Percentiles rank a stretch among this genome's conserved stretches.
Conservation (phyloP, 1,139 yeast species). For the Arxiozyma bovina region DNA sequence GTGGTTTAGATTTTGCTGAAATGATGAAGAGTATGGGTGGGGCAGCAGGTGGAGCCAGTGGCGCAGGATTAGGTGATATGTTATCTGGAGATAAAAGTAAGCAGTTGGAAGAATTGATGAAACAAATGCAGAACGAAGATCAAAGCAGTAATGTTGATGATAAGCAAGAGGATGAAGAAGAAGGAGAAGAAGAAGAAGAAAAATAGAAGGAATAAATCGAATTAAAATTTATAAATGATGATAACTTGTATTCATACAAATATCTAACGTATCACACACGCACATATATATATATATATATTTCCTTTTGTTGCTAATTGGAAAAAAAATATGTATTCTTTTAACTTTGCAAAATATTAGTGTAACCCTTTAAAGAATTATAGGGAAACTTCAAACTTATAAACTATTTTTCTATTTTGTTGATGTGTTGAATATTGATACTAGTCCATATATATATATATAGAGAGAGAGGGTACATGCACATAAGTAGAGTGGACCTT, state of each 20-base stretch:
- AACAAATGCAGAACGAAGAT: conserved; percentile 4
- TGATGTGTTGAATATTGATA: background rate
- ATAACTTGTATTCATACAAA: background rate
- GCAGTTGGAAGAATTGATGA: conserved; percentile 5
- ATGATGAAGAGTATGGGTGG: conserved; percentile 28
- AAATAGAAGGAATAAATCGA: conserved; percentile 5
- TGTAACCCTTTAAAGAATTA: background rate
- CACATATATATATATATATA: too few relatives aligned
- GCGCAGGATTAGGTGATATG: conserved; percentile 31
- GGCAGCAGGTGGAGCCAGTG: conserved; percentile 30
- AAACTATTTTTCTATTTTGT: too few relatives aligned
- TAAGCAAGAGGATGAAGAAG: conserved; percentile 6
- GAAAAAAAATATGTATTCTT: background rate
- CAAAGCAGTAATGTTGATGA: conserved; percentile 8
- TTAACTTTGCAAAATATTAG: too few relatives aligned
- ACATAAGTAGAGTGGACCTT: background rate
- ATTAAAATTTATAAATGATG: background rate
- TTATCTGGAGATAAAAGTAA: conserved; percentile 19
- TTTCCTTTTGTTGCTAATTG: background rate
- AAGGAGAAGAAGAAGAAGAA: conserved; percentile 7
- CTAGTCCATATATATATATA: background rate
- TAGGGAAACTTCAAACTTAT: too few relatives aligned
- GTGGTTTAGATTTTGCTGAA: conserved; percentile 16
- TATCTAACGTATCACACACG: background rate
- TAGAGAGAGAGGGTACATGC: background rate